Conservation (phyloP, 2,329 filamentous ascomycete genomes). For the Lizonia empirigonia region DNA sequence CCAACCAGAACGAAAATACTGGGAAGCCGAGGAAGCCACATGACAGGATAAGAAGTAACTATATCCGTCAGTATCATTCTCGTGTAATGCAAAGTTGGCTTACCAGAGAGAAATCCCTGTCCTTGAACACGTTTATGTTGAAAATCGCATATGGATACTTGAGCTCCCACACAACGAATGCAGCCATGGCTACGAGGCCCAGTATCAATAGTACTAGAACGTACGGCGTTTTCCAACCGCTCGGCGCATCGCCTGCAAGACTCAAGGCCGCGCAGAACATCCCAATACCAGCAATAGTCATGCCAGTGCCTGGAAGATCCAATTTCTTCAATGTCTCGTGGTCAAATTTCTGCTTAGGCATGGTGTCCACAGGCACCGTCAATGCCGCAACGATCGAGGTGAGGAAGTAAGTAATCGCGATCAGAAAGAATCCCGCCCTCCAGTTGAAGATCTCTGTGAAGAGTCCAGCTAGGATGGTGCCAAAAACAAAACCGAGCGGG, state of each 20-base stretch:
- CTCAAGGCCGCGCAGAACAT: constrained; percentile 66
- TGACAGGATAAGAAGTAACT: constrained; percentile 63
- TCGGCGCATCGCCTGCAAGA: constrained; percentile 59
- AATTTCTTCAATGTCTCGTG: constrained; percentile 61
- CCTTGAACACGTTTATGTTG: constrained; percentile 63
- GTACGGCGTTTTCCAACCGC: constrained; percentile 67
- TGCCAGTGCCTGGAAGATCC: constrained; percentile 64
- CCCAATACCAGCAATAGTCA: constrained; percentile 69
- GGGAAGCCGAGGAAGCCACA: constrained; percentile 69
- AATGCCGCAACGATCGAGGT: constrained; percentile 64
- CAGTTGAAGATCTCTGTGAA: constrained; percentile 66
- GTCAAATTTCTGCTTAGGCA: constrained; percentile 53
- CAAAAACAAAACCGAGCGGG: constrained; percentile 62
- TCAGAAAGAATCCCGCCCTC: constrained; percentile 66
- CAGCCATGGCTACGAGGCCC: constrained; percentile 60
- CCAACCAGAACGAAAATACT: constrained; percentile 65
- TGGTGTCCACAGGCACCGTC: constrained; percentile 63
- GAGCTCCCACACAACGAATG: constrained; percentile 68
- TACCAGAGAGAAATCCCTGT: constrained; percentile 68
- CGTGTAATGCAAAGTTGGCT: neutral
- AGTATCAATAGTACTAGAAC: constrained; percentile 67
- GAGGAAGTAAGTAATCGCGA: constrained; percentile 67
- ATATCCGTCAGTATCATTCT: constrained; percentile 6
- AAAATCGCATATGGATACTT: constrained; percentile 54
- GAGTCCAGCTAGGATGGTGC: constrained; percentile 66